These are phyloP conservation scores for Tardiomyces digboiensis DNA, from an alignment of 1,139 yeast species.

Conservation along the genomic window DNA sequence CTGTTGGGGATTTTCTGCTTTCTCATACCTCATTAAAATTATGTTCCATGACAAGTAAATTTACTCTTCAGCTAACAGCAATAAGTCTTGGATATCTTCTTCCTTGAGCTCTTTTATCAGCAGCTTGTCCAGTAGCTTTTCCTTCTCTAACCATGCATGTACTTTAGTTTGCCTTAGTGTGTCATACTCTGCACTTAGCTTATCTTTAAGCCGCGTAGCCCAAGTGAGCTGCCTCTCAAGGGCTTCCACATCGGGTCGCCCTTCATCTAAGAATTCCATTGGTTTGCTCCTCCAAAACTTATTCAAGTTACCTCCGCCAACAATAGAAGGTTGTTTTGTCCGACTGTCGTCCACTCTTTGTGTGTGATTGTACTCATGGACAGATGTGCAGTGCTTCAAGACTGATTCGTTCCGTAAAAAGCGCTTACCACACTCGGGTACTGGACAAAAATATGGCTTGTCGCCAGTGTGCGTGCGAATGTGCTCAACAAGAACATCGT, in stretches of 20 bases:
- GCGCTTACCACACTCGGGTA: constrained; percentile 59
- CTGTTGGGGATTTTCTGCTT: too few species aligned
- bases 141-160: constrained; percentile 47
- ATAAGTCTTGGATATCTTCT: constrained; percentile 5
- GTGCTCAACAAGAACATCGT: constrained; percentile 54
- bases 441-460: constrained; percentile 55
- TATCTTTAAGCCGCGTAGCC: constrained; percentile 38
- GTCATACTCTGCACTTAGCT: constrained; percentile 36
- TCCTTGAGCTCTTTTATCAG: constrained; percentile 22
- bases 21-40: too few species aligned
- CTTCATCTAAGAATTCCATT: constrained; percentile 7
- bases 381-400: constrained; percentile 53
- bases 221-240: constrained; percentile 27
- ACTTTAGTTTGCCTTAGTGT: constrained; percentile 32
- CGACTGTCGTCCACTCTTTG: neutral
- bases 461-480: constrained; percentile 60
- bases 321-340: neutral
- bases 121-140: constrained; percentile 45
- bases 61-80: neutral
- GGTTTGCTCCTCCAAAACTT: constrained; percentile 8
- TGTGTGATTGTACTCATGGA: constrained; percentile 35
- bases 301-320: constrained; percentile 7
- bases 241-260: constrained; percentile 2
- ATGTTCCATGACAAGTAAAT: too few species aligned
- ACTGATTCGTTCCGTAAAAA: constrained; percentile 54